Evolutionary conservation across 139 green algal species (phyloP), one percentile per base, ranked within the genome.

Genomic region (Chlorella sorokiniana): DNA sequence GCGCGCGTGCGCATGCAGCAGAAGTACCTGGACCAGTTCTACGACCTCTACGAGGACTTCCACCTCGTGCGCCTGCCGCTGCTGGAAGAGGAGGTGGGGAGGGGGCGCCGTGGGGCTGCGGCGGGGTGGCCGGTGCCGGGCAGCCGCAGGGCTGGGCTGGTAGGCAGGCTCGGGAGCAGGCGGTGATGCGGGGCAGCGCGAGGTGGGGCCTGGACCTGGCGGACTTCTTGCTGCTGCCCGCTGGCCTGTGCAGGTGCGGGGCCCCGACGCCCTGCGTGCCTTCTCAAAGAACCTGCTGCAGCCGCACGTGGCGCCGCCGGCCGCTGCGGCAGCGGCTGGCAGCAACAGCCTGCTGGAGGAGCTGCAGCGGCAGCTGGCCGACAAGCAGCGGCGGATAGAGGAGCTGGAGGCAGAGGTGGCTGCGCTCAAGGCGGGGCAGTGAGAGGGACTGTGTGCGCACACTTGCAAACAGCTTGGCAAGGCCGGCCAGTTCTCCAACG

Each of bases 41-140:
- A 97, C 45, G 96, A 99, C 78, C 86, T 99, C 69, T 99, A 99
- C 81, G 96, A 98, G 76, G 96, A 99, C 83, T 96, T 96, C 81
- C 91, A 97, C 86, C 87, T 98, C 20, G 86, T 96, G 5, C 90
- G 90, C 81, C 85, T 97, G 83, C 96, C 96, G 27, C 85, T 99
- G 77, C 86, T 98, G 37, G 91, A 95, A 40, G 94, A 98, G 78
- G 96, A 98, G 87, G 95, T 97, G 61, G 23, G 89, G n/a, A n/a
- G n/a, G n/a, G n/a, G n/a, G n/a, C n/a, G n/a, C n/a, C n/a, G n/a
- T n/a, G n/a, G n/a, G n/a, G n/a, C n/a, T n/a, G n/a, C n/a, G n/a
- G n/a, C n/a, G n/a, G n/a, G n/a, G n/a, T n/a, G n/a, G n/a, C n/a
- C n/a, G n/a, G n/a, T n/a, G n/a, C n/a, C n/a, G n/a, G n/a, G n/a